A percentile compares a stretch with the other conserved stretches of the same genome.
phyloP scores from a whole-genome alignment of 1,139 yeast species.

The Yamadazyma mexicana region DNA sequence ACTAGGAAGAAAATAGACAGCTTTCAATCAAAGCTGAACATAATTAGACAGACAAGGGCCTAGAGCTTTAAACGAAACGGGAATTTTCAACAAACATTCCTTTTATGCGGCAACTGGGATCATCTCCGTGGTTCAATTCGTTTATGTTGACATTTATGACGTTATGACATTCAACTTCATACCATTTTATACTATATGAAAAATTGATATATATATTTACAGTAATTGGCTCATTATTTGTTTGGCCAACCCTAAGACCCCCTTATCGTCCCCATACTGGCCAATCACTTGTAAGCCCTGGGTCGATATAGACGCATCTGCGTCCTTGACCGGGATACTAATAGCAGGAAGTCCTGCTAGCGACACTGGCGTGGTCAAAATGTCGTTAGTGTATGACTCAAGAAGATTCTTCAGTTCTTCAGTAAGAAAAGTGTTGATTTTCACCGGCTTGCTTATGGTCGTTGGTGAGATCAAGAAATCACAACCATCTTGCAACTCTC shows the following conservation, averaged over 20 bases:
- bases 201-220: slow-evolving; percentile 7
- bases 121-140: too few relatives aligned
- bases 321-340: slow-evolving; percentile 57
- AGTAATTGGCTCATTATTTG: slow-evolving; percentile 6
- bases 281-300: slow-evolving; percentile 78
- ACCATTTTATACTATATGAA: slow-evolving; percentile 12
- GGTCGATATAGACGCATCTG: slow-evolving; percentile 16
- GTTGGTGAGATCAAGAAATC: slow-evolving; percentile 81
- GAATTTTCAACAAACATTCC: slow-evolving; percentile 22
- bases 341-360: slow-evolving; percentile 89
- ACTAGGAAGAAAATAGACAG: slow-evolving; percentile 51
- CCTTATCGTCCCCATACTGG: slow-evolving; percentile 79
- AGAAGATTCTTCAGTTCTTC: slow-evolving; percentile 46
- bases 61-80: slow-evolving; percentile 2
- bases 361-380: slow-evolving; percentile 86
- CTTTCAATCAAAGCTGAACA: too few relatives aligned
- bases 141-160: slow-evolving; percentile 20
- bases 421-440: slow-evolving; percentile 40
- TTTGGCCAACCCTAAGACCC: slow-evolving; percentile 47
- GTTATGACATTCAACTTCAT: slow-evolving; percentile 44
- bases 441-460: slow-evolving; percentile 59
- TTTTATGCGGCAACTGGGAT: neutral
- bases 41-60: too few relatives aligned
- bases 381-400: slow-evolving; percentile 74
- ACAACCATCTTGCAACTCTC: slow-evolving; percentile 32